Base-by-base conservation (phyloP, 1,284 basidiomycete species). In the Ceratobasidium sp. region DNA sequence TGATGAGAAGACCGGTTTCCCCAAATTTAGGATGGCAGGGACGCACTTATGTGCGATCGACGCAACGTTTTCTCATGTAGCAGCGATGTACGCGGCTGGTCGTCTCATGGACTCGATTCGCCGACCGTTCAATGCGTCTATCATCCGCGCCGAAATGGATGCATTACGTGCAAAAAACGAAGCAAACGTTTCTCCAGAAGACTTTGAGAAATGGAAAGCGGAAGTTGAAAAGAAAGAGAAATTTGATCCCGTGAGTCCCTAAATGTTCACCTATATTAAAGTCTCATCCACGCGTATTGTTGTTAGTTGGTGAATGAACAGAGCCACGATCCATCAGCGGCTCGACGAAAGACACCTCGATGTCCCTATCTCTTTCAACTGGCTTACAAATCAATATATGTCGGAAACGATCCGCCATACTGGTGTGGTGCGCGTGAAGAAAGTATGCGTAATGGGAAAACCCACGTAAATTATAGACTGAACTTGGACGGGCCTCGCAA, bases 61-160 rank as follows among this genome's bases (percentile, higher is more conserved):
- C 42, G 61, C 40, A 5, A 64, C 71, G 15, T 54, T 74, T 28
- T 64, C 71, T 23, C 71, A 64, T 42, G 61, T 64, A 38, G 71
- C 71, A 23, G 71, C 59, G 38, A 74, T 74, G 71, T 74, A 74
- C 46, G 71, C 71, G 40, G 59, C 48, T n/a, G 71, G 71, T 13
- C 57, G 71, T 7, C 71, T 74, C 17, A 59, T 74, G 28, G 61
- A 64, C 46, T 64, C 57, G 3, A 74, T 64, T 64, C 71, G 59
- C 26, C 57, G 65, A 59, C 71, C 57, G 15, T 74, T 74, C 71
- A 74, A 74, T 28, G 71, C 71, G 28, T 74, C 71, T 3, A 38
- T 74, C 15, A 74, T 74, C 23, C 71, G 71, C 15, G 71, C 71
- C 17, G 71, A 74, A 48, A 74, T 74, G 71, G 61, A 74, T 42